Conservation (phyloP, 83 land plant genomes). For the Diphasiastrum complanatum region DNA sequence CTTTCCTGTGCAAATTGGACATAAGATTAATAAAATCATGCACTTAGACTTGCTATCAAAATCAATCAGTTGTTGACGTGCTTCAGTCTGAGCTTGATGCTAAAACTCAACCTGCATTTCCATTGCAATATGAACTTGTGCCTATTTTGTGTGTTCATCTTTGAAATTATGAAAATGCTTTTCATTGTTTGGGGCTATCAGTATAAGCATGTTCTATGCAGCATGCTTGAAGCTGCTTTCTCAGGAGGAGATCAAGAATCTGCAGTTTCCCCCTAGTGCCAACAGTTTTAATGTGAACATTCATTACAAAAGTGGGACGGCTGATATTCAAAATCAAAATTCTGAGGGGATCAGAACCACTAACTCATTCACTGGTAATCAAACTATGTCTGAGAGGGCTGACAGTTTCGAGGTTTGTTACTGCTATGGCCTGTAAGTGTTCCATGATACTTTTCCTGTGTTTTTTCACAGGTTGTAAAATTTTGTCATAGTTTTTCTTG, state of each 20-base stretch:
- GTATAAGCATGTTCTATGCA: too few relatives aligned
- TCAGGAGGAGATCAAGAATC: conserved; percentile 17
- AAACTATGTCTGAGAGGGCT: conserved; percentile 13
- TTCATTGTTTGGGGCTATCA: too few relatives aligned
- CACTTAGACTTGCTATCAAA: too few relatives aligned
- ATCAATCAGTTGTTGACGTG: too few relatives aligned
- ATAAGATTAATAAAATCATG: too few relatives aligned
- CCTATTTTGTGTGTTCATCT: too few relatives aligned
- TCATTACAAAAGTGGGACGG: conserved; percentile 1
- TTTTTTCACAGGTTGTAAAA: not conserved
- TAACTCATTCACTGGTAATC: conserved; percentile 20
- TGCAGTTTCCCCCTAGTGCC: conserved; percentile 17
- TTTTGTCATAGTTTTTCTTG: not conserved
- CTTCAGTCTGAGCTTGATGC: too few relatives aligned
- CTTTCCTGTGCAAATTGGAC: too few relatives aligned
- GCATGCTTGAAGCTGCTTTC: conserved; percentile 29
- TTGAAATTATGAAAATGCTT: too few relatives aligned
- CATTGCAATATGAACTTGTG: too few relatives aligned
- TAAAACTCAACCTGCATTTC: too few relatives aligned
- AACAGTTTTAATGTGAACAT: conserved; percentile 6
- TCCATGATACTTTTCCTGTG: not conserved
- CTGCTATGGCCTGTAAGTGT: not conserved
- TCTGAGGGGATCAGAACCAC: not conserved
- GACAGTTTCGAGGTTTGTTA: conserved; percentile 16
- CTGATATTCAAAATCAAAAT: not conserved